Conservation (phyloP, 495 filamentous ascomycete species). For the Penicillium manginii region DNA sequence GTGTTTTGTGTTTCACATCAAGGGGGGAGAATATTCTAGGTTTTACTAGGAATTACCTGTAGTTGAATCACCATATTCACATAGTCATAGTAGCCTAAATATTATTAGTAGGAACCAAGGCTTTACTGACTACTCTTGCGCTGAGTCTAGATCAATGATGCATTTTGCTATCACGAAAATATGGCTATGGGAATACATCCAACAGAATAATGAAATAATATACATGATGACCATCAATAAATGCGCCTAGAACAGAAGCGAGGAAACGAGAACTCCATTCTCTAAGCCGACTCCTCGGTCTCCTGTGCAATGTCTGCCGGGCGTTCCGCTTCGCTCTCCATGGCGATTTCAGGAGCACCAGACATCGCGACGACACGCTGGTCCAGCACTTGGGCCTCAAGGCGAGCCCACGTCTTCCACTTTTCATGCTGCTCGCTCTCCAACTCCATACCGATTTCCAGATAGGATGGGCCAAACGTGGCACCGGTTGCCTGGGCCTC, state of each 20-base stretch:
- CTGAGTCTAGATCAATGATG: not conserved
- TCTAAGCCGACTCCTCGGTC: slow-evolving; percentile 1
- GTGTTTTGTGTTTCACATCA: slow-evolving; percentile 15
- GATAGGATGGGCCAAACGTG: slow-evolving; percentile 73
- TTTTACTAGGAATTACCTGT: no score
- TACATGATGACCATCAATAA: slow-evolving; percentile 38
- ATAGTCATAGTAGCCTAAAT: no score
- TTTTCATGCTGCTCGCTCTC: slow-evolving; percentile 76
- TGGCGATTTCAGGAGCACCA: slow-evolving; percentile 37
- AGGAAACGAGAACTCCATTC: not conserved
- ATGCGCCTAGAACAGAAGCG: slow-evolving; percentile 6
- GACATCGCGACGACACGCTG: slow-evolving; percentile 35
- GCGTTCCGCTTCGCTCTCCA: slow-evolving; percentile 18
- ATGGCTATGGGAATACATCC: slow-evolving; percentile 30
- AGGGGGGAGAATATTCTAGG: no score
- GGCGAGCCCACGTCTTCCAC: slow-evolving; percentile 82
- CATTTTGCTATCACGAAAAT: slow-evolving; percentile 19
- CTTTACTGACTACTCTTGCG: no score
- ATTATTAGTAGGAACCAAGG: no score
- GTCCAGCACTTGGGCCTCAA: slow-evolving; percentile 45
- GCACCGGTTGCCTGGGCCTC: slow-evolving; percentile 86
- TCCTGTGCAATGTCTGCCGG: slow-evolving; percentile 9
- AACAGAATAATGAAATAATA: slow-evolving; percentile 35
- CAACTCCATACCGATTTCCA: slow-evolving; percentile 79
- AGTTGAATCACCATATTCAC: no score